Evolutionary conservation across 257 asterid genomes (phyloP).

Genomic region (Nemophila menziesii): DNA sequence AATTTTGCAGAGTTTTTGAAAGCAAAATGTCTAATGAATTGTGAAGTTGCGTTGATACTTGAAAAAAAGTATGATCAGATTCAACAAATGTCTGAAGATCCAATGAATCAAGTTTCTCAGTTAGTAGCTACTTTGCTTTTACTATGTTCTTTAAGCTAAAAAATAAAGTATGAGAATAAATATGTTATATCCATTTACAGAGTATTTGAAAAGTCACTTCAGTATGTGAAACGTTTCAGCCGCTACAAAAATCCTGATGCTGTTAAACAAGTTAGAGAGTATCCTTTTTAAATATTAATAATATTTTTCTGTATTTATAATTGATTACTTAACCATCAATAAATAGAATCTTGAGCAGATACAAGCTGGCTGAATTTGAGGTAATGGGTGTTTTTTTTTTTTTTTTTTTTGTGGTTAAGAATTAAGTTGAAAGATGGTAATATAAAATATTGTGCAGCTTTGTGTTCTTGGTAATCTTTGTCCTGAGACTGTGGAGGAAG

Average conservation of each 20-base stretch:
- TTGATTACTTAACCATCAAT: slow-evolving; percentile 28
- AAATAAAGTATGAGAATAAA: too few relatives aligned
- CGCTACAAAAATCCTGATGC: slow-evolving; percentile 97
- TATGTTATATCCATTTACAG: slow-evolving; percentile 36
- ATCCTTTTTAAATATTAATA: too few relatives aligned
- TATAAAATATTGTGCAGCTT: slow-evolving; percentile 49
- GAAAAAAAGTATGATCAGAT: too few relatives aligned
- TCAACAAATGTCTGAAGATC: too few relatives aligned
- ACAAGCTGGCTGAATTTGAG: slow-evolving; percentile 93
- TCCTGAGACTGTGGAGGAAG: slow-evolving; percentile 92
- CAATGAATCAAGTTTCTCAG: too few relatives aligned
- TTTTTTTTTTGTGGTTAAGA: not conserved
- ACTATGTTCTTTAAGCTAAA: too few relatives aligned
- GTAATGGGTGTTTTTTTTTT: slow-evolving; percentile 12
- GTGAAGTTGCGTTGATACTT: too few relatives aligned
- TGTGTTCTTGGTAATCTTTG: slow-evolving; percentile 87
- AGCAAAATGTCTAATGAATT: too few relatives aligned
- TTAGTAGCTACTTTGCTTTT: too few relatives aligned
- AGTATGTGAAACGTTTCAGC: slow-evolving; percentile 97
- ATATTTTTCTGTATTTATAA: too few relatives aligned
- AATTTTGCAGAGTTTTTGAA: too few relatives aligned
- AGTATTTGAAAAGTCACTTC: slow-evolving; percentile 94
- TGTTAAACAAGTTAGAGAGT: slow-evolving; percentile 97
- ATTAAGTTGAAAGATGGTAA: not conserved
- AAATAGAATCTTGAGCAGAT: slow-evolving; percentile 70